Evolutionary conservation across 164 flowering plant genomes (phyloP).

Genomic region (Vitis rupestris): DNA sequence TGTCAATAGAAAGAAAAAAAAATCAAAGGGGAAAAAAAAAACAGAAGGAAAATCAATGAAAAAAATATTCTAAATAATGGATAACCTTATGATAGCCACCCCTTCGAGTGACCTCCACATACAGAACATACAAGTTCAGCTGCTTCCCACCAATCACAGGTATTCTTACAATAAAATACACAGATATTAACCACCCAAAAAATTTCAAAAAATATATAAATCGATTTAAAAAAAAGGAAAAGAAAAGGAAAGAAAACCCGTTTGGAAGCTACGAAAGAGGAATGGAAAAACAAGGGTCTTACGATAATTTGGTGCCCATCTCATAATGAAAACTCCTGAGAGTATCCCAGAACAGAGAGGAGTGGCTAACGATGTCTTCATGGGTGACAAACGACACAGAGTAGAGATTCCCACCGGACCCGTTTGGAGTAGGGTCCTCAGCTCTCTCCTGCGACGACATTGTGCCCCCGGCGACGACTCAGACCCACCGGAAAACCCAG

Average conservation of each 20-base stretch:
- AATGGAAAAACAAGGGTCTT: conserved; percentile 11
- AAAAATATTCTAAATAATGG: background rate
- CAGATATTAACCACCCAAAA: background rate
- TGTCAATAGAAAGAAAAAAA: conserved; percentile 1
- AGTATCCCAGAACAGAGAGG: conserved; percentile 52
- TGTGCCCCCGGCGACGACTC: background rate
- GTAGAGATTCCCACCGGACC: conserved; percentile 29
- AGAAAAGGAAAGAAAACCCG: background rate
- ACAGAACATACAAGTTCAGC: conserved; percentile 77
- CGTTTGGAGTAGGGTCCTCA: conserved; percentile 4
- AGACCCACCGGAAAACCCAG: background rate
- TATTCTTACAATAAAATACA: conserved; percentile 38
- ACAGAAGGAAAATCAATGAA: background rate
- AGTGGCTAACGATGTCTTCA: conserved; percentile 46
- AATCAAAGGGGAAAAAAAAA: background rate
- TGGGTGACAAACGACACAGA: conserved; percentile 60
- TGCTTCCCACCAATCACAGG: conserved; percentile 90
- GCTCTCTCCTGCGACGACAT: conserved; percentile 22
- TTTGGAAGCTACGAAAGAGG: background rate
- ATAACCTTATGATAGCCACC: conserved; percentile 84
- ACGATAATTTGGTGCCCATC: conserved; percentile 66
- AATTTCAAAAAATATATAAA: too few species aligned
- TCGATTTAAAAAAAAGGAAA: background rate
- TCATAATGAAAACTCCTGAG: conserved; percentile 53
- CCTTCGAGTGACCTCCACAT: conserved; percentile 75